phyloP scores from a whole-genome alignment of 371 early-diverging fungal species.

The Mortierella sp. region DNA sequence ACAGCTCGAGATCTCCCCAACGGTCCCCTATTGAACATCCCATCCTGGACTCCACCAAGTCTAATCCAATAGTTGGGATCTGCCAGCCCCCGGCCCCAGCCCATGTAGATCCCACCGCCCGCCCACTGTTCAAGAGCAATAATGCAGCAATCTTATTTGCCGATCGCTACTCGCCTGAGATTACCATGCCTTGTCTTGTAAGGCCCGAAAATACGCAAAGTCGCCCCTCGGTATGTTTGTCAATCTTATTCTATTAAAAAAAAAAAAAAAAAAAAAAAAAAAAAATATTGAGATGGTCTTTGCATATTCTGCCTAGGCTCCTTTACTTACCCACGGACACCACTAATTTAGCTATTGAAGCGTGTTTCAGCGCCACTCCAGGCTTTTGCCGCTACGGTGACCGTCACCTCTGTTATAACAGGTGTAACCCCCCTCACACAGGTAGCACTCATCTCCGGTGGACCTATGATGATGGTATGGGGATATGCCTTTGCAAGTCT shows the following conservation, averaged over 20 bases:
- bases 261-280: neutral
- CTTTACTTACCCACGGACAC: neutral
- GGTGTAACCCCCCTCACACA: constrained; percentile 37
- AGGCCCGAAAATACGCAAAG: neutral
- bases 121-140: constrained; percentile 19
- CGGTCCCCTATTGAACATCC: neutral
- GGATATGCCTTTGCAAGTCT: constrained; percentile 24
- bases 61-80: constrained; percentile 3
- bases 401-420: constrained; percentile 24
- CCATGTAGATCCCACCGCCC: constrained; percentile 1
- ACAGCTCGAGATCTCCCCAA: neutral
- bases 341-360: constrained; percentile 10
- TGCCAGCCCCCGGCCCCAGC: constrained; percentile 1
- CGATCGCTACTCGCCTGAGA: constrained; percentile 21
- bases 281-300: neutral
- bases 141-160: constrained; percentile 30
- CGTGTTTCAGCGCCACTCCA: constrained; percentile 16
- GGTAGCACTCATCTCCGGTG: constrained; percentile 19
- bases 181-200: constrained; percentile 11
- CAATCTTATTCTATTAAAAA: neutral
- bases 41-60: neutral
- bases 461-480: constrained; percentile 28
- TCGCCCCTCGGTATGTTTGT: neutral
- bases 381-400: constrained; percentile 18
- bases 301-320: neutral